Base-by-base conservation (phyloP, 192 early-diverging fungal genomes). In the Chytriomyces confervae region DNA sequence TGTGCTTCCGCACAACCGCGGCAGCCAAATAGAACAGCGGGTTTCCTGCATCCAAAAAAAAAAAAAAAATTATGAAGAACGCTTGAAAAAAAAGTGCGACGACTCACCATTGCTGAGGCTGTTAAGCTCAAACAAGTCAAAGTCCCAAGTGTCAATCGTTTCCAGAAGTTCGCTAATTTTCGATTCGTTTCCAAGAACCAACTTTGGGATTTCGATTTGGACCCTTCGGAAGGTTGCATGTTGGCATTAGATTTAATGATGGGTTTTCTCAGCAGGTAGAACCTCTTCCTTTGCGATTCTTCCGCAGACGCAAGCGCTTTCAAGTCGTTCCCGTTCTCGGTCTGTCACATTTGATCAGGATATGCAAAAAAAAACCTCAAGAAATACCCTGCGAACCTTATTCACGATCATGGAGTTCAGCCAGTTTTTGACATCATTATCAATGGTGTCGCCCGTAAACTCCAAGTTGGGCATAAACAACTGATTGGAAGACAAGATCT, bases 381-480 rank as follows among this genome's bases (percentile, higher is more conserved):
- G 36, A 36, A 36, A 36, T 36, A 36, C 36, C 36, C 81, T 10
- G 45, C 36, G 3, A 36, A 36, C 60, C n/a, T 79, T 65, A 47
- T 84, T 81, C 24, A 69, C 82, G 50, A 85, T 81, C 79, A 83
- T 83, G 50, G 81, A 61, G 24, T 78, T 81, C 44, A 85, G 68
- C 84, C 84, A 85, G 48, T 82, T 79, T 47, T 81, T 84, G 45
- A 85, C 84, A 51, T 85, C 84, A 43, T 47, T 78, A 64, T 85
- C 84, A 61, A 82, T 81, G 6, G 77, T 47, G 7, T 72, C 78
- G 36, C 76, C 83, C 44, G 36, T 72, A 23, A 76, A 75, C 24
- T 83, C 81, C 61, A 86, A 61, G 65, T 86, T 77, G 7, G 85
- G 85, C 67, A 77, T 53, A 71, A 87, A 87, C 60, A 87, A 70